Base-by-base conservation (phyloP, 192 early-diverging fungal species). In the Ambispora gerdemannii region DNA sequence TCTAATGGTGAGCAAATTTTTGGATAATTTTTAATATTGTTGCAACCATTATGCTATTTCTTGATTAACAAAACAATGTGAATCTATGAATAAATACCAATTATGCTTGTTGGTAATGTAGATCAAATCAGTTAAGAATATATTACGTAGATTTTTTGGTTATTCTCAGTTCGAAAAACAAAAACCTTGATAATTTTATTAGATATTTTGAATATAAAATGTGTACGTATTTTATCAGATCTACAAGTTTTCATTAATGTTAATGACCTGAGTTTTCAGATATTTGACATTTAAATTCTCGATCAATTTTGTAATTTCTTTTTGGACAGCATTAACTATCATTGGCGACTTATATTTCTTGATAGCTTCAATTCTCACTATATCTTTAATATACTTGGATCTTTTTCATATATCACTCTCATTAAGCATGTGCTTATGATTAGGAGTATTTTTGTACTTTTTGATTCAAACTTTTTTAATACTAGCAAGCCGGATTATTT, bases 21-120 rank as follows among this genome's bases (percentile, higher is more conserved):
- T 49, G 30, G 15, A 75, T 47, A 24, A 58, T 62, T 20, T 55
- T 50, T 27, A 35, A 19, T 36, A 33, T 11, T 50, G 32, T 17
- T 62, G 67, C n/a, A 60, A 74, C 34, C 28, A 49, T 33, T 4
- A 34, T 25, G 27, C 49, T 13, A 22, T 63, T n/a, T 4, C 28
- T 36, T 49, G 32, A 35, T 51, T 74, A 13, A 74, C 56, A 63
- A 70, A 71, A 8, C 70, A 70, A 24, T 74, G 50, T 27, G 58
- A 20, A 74, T 60, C 25, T 61, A 74, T 3, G 60, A 68, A 74
- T 17, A 74, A 28, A 6, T 50, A 38, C 66, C 30, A 70, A 25
- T 61, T 34, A 53, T 70, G 51, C 17, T 60, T 62, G 31, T 74
- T 74, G 25, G 47, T 70, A 17, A 50, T 60, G 15, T 70, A 22